A percentile compares a stretch with the other conserved stretches of the same genome.
Conservation (phyloP, 2,329 filamentous ascomycete species). For the Fusarium nanum region DNA sequence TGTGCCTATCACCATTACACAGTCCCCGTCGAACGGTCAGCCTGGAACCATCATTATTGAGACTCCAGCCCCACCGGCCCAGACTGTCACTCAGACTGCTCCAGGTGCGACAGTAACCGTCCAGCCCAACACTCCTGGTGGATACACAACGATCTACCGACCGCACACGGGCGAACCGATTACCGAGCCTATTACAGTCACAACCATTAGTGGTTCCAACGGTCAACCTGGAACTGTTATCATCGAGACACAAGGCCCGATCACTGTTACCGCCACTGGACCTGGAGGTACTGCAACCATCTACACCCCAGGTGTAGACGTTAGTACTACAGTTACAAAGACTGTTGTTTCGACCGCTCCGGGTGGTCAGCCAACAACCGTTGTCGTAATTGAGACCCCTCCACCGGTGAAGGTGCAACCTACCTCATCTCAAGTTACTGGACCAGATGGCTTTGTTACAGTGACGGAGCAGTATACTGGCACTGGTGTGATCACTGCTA, state of each 20-base stretch:
- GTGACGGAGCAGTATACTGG: conserved; percentile 21
- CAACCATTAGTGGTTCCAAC: conserved; percentile 24
- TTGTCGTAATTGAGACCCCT: conserved; percentile 24
- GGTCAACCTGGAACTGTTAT: conserved; percentile 34
- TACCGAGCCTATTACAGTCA: conserved; percentile 27
- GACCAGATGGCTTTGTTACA: conserved; percentile 6
- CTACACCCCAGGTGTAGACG: conserved; percentile 22
- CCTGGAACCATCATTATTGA: conserved; percentile 35
- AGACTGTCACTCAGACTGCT: conserved; percentile 12
- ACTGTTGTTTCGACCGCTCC: conserved; percentile 17
- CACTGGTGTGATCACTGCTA: conserved; percentile 20
- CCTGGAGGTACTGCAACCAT: conserved; percentile 23
- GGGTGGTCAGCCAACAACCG: conserved; percentile 16
- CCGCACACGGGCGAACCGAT: conserved; percentile 26
- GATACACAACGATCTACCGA: conserved; percentile 25
- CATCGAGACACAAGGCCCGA: conserved; percentile 32
- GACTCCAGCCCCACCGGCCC: conserved; percentile 13
- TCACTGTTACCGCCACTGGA: conserved; percentile 21
- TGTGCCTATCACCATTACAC: conserved; percentile 30
- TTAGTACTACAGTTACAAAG: conserved; percentile 22
- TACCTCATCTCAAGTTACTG: neutral
- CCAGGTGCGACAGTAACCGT: conserved; percentile 19
- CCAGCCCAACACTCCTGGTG: conserved; percentile 17
- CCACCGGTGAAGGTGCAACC: conserved; percentile 21
- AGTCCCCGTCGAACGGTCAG: conserved; percentile 28